phyloP scores from a whole-genome alignment of 2,329 filamentous ascomycete species.

The Tolypocladium tropicale region DNA sequence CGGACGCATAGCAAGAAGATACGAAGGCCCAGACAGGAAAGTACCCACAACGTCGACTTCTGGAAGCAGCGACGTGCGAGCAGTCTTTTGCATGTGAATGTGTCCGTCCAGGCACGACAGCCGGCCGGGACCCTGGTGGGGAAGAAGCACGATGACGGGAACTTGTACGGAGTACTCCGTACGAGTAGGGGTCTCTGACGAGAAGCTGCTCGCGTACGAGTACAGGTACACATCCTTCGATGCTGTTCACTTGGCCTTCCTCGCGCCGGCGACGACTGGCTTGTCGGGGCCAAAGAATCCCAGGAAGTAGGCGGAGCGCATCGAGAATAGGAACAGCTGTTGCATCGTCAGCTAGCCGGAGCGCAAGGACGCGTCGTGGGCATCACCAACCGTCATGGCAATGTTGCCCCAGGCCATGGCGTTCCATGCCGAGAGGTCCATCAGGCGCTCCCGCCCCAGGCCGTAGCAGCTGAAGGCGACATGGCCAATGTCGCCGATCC shows the following conservation, averaged over 20 bases:
- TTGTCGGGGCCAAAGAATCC: constrained; percentile 47
- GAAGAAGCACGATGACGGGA: too few species aligned
- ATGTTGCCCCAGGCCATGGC: constrained; percentile 65
- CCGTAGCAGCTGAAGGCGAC: constrained; percentile 48
- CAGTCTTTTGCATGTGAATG: background rate
- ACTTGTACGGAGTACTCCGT: too few species aligned
- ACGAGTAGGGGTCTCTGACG: too few species aligned
- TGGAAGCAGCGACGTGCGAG: background rate
- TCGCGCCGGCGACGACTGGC: constrained; percentile 5
- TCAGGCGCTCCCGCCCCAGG: constrained; percentile 43
- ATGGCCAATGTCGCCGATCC: constrained; percentile 58
- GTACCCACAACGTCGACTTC: background rate
- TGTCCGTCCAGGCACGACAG: background rate
- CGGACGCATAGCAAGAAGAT: background rate
- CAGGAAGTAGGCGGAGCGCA: constrained; percentile 45
- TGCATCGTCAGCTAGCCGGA: background rate
- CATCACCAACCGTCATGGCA: constrained; percentile 44
- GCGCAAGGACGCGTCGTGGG: background rate
- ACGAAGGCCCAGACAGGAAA: background rate
- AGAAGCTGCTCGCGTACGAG: too few species aligned
- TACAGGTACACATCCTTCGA: background rate
- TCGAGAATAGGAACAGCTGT: constrained; percentile 43
- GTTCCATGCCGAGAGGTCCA: constrained; percentile 53
- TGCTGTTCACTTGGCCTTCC: constrained; percentile 15
- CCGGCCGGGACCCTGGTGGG: background rate